Base-by-base conservation (phyloP, 768 basidiomycete species). In the Pluteus cervinus region DNA sequence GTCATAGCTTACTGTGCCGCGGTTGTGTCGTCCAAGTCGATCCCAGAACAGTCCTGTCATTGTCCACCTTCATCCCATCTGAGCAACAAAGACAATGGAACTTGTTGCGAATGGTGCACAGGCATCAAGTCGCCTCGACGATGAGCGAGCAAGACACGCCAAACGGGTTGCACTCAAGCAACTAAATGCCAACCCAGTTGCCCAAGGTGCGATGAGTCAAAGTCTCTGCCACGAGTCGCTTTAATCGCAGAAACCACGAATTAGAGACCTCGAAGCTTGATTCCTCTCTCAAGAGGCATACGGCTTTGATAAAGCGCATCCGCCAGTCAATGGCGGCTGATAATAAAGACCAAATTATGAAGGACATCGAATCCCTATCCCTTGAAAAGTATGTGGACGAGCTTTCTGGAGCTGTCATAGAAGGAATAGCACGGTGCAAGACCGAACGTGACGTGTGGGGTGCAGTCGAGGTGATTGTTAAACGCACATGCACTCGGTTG, bases 331-430 rank as follows among this genome's bases (percentile, higher is more conserved):
- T 98, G 51, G 86, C 83, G 11, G 55, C 71, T 25, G 88, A 91
- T 49, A 83, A 89, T 55, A 75, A 72, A 32, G 89, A 92, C 49
- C 82, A 88, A 51, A 80, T 94, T 42, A 63, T 96, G 48, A 97
- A 92, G 60, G 96, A 99, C 51, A 80, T 96, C 46, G 84, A 92
- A 44, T 73, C 84, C 0, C 71, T 99, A 38, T 81, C 89, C 2
- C 69, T 99, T 40, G 91, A 91, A 64, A 98, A 96, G 61, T 98
- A 99, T 56, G 71, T 93, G 33, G 93, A 96, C 53, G 96, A 99
- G 62, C 83, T 97, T 44, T 87, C 85, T 1, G 78, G 79, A 8
- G 93, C 92, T 5, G 70, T 83, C 1, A 65, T 88, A 2, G 96
- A 99, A 54, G 96, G 96, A 4, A 67, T 92, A 26, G 61, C 61